These are phyloP conservation scores for Leishmania martiniquensis DNA, from an alignment of 208 protist genomes.

Conservation along the genomic window DNA sequence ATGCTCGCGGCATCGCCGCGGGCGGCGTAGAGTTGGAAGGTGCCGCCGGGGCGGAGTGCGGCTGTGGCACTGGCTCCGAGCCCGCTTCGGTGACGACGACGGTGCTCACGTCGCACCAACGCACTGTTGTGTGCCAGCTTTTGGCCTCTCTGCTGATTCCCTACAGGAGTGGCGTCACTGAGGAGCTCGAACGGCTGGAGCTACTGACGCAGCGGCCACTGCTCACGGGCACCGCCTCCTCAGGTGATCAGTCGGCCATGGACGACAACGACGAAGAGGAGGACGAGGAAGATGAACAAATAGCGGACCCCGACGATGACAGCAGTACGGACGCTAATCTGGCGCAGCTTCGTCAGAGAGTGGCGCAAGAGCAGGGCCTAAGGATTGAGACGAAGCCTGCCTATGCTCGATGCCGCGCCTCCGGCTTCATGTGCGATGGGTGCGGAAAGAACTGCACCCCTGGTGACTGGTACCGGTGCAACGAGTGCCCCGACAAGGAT, in stretches of 20 bases:
- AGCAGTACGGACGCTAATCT: background rate
- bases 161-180: slow-evolving; percentile 38
- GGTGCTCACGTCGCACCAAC: slow-evolving; percentile 51
- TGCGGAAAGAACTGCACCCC: slow-evolving; percentile 51
- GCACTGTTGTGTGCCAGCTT: slow-evolving; percentile 45
- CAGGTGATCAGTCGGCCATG: slow-evolving; percentile 17
- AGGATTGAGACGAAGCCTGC: slow-evolving; percentile 36
- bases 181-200: slow-evolving; percentile 37
- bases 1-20: background rate
- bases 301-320: background rate
- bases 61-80: background rate
- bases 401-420: slow-evolving; percentile 31
- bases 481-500: slow-evolving; percentile 75
- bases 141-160: slow-evolving; percentile 47
- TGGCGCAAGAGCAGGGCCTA: slow-evolving; percentile 36
- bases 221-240: background rate
- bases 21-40: background rate
- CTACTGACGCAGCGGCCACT: slow-evolving; percentile 18
- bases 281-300: slow-evolving; percentile 34
- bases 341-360: slow-evolving; percentile 31
- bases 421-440: slow-evolving; percentile 62
- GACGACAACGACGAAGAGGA: slow-evolving; percentile 29
- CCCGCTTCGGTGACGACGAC: slow-evolving; percentile 3
- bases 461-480: slow-evolving; percentile 86
- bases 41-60: background rate